A percentile compares a stretch with the other conserved stretches of the same genome.
Conservation (phyloP, 106 monocot genomes). For the Acorus calamus region DNA sequence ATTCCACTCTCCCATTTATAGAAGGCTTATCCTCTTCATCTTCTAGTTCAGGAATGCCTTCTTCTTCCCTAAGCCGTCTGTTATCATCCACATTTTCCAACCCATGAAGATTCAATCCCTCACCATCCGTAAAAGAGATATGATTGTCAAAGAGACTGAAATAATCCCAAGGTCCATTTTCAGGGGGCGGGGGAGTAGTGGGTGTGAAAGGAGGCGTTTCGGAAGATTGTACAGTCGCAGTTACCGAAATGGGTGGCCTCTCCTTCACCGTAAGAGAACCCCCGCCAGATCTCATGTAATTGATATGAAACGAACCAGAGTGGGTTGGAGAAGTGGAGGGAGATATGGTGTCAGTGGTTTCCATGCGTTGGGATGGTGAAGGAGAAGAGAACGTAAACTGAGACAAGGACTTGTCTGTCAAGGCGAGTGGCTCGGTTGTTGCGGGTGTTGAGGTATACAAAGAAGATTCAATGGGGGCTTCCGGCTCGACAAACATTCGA, state of each 20-base stretch:
- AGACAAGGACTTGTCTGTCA: conserved; percentile 42
- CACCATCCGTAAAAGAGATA: conserved; percentile 49
- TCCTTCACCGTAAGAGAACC: conserved; percentile 48
- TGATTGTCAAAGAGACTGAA: conserved; percentile 62
- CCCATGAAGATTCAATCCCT: conserved; percentile 12
- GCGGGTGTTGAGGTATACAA: conserved; percentile 62
- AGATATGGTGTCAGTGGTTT: conserved; percentile 38
- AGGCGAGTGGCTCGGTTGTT: conserved; percentile 38
- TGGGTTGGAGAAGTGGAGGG: conserved; percentile 38
- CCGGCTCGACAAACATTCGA: conserved; percentile 58
- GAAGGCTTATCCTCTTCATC: conserved; percentile 41
- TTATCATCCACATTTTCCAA: conserved; percentile 43
- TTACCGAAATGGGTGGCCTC: conserved; percentile 34
- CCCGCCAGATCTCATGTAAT: conserved; percentile 61
- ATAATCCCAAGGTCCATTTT: conserved; percentile 76
- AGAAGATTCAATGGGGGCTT: conserved; percentile 41
- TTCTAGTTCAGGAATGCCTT: conserved; percentile 83
- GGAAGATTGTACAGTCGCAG: conserved; percentile 27
- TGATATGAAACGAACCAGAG: conserved; percentile 48
- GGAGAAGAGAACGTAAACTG: conserved; percentile 57
- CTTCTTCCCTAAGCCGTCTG: conserved; percentile 47
- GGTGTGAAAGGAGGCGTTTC: not conserved
- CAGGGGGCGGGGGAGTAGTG: conserved; percentile 16
- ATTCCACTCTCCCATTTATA: conserved; percentile 27
- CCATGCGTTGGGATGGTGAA: conserved; percentile 40